A percentile compares a stretch with the other conserved stretches of the same genome.
Evolutionary conservation across 163 green algal genomes (phyloP).

Genomic region (Chlamydomonas reinhardtii): DNA sequence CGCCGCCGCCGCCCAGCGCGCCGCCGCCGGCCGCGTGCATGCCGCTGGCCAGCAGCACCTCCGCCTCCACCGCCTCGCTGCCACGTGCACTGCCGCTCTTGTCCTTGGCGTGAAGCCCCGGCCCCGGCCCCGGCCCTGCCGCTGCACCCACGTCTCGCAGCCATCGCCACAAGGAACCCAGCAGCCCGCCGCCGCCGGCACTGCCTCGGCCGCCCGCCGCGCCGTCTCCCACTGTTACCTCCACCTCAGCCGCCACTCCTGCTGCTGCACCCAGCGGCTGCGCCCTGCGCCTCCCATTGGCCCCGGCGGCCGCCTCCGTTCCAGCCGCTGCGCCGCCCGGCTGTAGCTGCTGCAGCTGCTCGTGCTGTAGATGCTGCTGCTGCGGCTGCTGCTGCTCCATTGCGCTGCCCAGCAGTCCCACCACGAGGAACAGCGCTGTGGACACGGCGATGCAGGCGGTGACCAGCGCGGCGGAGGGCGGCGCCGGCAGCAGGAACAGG

Average conservation of each 20-base stretch:
- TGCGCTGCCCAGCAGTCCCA: neutral
- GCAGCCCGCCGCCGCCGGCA: too few relatives aligned
- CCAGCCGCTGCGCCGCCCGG: too few relatives aligned
- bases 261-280: too few relatives aligned
- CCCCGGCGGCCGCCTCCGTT: too few relatives aligned
- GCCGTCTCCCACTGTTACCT: neutral
- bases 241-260: too few relatives aligned
- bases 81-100: neutral
- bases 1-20: neutral
- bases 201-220: too few relatives aligned
- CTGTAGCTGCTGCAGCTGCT: too few relatives aligned
- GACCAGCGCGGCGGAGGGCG: slow-evolving; percentile 27
- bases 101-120: neutral
- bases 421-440: slow-evolving; percentile 9
- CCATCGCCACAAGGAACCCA: too few relatives aligned
- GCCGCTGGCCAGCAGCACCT: slow-evolving; percentile 27
- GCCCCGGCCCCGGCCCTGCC: too few relatives aligned
- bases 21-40: slow-evolving; percentile 10
- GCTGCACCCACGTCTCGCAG: too few relatives aligned
- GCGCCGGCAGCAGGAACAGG: slow-evolving; percentile 38
- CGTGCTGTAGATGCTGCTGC: too few relatives aligned
- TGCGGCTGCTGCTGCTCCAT: neutral
- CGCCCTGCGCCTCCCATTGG: too few relatives aligned
- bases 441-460: slow-evolving; percentile 24
- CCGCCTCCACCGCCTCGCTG: slow-evolving; percentile 13